Evolutionary conservation across 1,284 basidiomycete genomes (phyloP), one percentile per base, ranked within the genome.

Genomic region (Boletus calvinii): DNA sequence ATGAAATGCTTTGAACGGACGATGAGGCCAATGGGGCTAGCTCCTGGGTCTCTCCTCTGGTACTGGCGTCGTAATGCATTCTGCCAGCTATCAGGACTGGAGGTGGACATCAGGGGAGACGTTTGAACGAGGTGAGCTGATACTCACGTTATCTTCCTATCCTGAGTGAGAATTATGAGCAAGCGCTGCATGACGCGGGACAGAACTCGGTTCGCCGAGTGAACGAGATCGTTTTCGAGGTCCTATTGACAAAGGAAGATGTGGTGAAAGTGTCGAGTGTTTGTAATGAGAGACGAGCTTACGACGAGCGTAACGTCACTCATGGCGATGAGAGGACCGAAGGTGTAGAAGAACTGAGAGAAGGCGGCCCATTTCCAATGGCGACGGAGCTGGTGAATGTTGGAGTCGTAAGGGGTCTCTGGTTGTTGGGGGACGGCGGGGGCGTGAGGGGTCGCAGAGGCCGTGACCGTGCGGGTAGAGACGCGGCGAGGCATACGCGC

Each of bases 341-440:
- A 92, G 22, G 86, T 90, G 65, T 77, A 84, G 74, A 88, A 85
- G 76, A 91, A 90, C 67, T 92, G 88, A 69, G 80, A 79, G 67
- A 90, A 85, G 22, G 84, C 85, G 11, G 89, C 90, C 89, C 89
- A 92, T 75, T 87, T 89, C 88, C 89, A 90, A 52, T 88, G 77
- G 46, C 74, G 80, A 52, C 88, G 78, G 38, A 74, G 65, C 34
- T 68, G 60, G 57, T 79, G 67, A 55, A 81, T 72, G 56, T 77
- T 72, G 53, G 71, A 61, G 58, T 74, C 73, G 50, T 70, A 73
- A 68, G 61, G 62, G 59, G 61, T 64, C 52, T 56, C 68, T 62
- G 62, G 41, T 48, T 62, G 61, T 55, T 64, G 54, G 60, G 36
- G 44, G 37, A 59, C 46, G 59, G 59, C 41, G 56, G 46, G 53